Evolutionary conservation across 345 rosid genomes (phyloP).

Genomic region (Luvunga scandens): DNA sequence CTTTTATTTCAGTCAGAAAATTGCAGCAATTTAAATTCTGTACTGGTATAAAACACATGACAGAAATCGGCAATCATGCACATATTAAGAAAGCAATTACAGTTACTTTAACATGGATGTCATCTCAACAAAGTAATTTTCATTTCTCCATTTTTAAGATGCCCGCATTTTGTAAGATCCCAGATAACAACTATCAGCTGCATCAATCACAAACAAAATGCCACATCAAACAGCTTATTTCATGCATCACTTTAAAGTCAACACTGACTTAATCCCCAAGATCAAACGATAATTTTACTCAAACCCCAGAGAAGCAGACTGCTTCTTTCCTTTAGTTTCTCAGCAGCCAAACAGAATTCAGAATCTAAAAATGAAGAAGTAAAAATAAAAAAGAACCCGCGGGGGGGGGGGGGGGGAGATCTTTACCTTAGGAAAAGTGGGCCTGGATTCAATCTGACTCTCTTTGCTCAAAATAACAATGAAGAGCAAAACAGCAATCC

Average conservation of each 20-base stretch:
- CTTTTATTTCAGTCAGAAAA: background rate
- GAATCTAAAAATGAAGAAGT: background rate
- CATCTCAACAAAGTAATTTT: background rate
- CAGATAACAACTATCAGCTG: background rate
- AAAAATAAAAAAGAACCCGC: background rate
- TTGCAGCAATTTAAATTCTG: background rate
- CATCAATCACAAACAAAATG: background rate
- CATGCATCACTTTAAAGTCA: background rate
- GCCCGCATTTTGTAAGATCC: background rate
- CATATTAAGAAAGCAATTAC: background rate
- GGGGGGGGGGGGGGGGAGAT: background rate
- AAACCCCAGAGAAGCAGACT: background rate
- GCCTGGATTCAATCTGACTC: slow-evolving; percentile 57
- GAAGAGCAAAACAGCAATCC: slow-evolving; percentile 51
- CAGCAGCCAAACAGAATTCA: background rate
- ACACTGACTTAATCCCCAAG: background rate
- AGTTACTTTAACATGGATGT: background rate
- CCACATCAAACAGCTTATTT: background rate
- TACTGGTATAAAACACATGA: background rate
- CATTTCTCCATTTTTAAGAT: background rate
- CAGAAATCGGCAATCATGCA: background rate
- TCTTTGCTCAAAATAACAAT: slow-evolving; percentile 54
- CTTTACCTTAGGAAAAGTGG: slow-evolving; percentile 45
- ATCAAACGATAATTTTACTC: background rate
- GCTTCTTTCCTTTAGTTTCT: background rate